Evolutionary conservation across 2,329 filamentous ascomycete genomes (phyloP).

Genomic region (Clarireedia sp.): DNA sequence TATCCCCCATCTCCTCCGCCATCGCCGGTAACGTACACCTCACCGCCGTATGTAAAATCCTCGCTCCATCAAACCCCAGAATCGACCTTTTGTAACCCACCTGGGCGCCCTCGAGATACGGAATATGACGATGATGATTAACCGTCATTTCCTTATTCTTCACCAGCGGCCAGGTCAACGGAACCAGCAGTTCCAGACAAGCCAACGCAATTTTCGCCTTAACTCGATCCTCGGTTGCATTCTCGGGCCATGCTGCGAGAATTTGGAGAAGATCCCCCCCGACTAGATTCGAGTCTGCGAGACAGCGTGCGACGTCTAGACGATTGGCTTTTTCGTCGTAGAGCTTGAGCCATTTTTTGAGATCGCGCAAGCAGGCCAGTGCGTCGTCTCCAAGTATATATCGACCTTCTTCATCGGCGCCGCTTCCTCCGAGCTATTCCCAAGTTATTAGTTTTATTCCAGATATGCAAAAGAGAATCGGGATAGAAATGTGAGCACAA

Average conservation of each 20-base stretch:
- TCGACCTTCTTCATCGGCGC: conserved; percentile 67
- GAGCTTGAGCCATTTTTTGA: conserved; percentile 90
- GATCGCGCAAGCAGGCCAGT: conserved; percentile 80
- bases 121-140: conserved; percentile 87
- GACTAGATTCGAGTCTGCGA: conserved; percentile 87
- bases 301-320: conserved; percentile 87
- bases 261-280: conserved; percentile 87
- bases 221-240: conserved; percentile 62
- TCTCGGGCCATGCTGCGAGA: conserved; percentile 71
- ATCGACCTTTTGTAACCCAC: conserved; percentile 83
- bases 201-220: conserved; percentile 74
- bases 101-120: conserved; percentile 82
- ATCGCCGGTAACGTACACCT: conserved; percentile 79
- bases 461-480: conserved; percentile 8
- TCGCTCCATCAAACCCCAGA: conserved; percentile 70
- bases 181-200: conserved; percentile 83
- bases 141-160: conserved; percentile 76
- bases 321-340: conserved; percentile 91
- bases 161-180: conserved; percentile 89
- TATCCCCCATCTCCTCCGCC: conserved; percentile 67
- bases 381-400: conserved; percentile 93
- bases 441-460: conserved; percentile 10
- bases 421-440: conserved; percentile 76
- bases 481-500: background rate
- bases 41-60: conserved; percentile 73